A percentile compares a stretch with the other conserved stretches of the same genome.
Evolutionary conservation across 2,329 filamentous ascomycete species (phyloP).

Genomic region (Aspergillus sp.): DNA sequence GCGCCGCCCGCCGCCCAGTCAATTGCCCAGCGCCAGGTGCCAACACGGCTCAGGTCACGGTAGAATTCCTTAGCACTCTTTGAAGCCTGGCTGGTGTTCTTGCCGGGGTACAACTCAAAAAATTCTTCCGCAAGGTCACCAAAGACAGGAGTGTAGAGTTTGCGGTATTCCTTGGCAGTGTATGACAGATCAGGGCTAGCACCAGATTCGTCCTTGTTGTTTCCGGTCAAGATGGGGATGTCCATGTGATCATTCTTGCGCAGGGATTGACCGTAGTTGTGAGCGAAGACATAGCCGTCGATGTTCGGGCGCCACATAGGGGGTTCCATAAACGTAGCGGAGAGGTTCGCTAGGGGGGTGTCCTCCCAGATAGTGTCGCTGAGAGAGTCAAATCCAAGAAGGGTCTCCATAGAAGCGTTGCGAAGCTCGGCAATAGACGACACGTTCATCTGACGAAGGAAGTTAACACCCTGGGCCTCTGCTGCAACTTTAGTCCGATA

Average conservation of each 20-base stretch:
- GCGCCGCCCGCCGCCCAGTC: conserved; percentile 22
- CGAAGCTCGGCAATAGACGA: conserved; percentile 16
- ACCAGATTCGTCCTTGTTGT: conserved; percentile 27
- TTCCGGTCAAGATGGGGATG: conserved; percentile 31
- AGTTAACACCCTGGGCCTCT: conserved; percentile 17
- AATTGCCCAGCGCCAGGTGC: conserved; percentile 22
- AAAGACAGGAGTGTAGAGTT: conserved; percentile 25
- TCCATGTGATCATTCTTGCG: conserved; percentile 23
- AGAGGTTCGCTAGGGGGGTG: conserved; percentile 19
- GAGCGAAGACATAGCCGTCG: conserved; percentile 18
- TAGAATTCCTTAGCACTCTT: conserved; percentile 19
- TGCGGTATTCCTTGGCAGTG: conserved; percentile 23
- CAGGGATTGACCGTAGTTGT: conserved; percentile 19
- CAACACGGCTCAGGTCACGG: conserved; percentile 16
- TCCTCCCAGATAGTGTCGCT: conserved; percentile 20
- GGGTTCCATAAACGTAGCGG: too few relatives aligned
- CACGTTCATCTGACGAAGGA: conserved; percentile 18
- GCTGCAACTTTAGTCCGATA: conserved; percentile 23
- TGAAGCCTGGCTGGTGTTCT: conserved; percentile 13
- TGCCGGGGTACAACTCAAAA: conserved; percentile 21
- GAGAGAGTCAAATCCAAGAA: conserved; percentile 21
- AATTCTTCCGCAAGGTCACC: conserved; percentile 17
- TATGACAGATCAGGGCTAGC: conserved; percentile 15
- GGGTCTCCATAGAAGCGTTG: conserved; percentile 14
- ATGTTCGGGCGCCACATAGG: conserved; percentile 25